These are phyloP conservation scores for Dionaea muscipula DNA, from an alignment of 179 eudicot species.

Conservation along the genomic window DNA sequence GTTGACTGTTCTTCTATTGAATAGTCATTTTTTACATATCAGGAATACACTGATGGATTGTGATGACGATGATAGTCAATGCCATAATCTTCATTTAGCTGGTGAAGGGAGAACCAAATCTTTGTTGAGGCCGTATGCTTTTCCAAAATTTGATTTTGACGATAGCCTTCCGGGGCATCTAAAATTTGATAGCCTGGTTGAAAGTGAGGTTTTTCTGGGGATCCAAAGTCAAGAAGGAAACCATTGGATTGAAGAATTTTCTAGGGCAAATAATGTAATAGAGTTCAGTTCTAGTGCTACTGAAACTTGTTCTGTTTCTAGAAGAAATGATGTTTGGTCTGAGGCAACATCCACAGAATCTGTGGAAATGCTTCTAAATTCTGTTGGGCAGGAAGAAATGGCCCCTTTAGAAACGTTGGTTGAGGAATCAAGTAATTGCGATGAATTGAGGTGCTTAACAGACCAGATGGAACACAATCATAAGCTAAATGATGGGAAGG, in stretches of 20 bases:
- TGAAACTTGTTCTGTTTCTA: constrained; percentile 65
- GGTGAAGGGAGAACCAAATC: constrained; percentile 80
- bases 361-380: constrained; percentile 92
- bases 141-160: constrained; percentile 89
- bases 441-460: constrained; percentile 27
- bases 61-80: constrained; percentile 75
- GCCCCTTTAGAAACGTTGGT: constrained; percentile 30
- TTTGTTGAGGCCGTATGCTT: constrained; percentile 56
- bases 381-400: constrained; percentile 90
- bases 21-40: constrained; percentile 7
- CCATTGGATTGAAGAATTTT: constrained; percentile 90
- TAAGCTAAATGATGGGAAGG: constrained; percentile 19
- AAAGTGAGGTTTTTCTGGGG: constrained; percentile 85
- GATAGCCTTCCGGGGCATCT: constrained; percentile 64
- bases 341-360: constrained; percentile 99
- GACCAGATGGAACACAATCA: constrained; percentile 27
- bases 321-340: constrained; percentile 85
- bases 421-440: constrained; percentile 32
- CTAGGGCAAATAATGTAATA: constrained; percentile 64
- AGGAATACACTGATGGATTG: constrained; percentile 85
- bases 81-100: constrained; percentile 60
- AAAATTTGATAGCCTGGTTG: constrained; percentile 85
- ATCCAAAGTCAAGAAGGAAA: constrained; percentile 87
- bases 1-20: neutral
- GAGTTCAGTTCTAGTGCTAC: constrained; percentile 71